Evolutionary conservation across 805 yeast species (phyloP), one percentile per base, ranked within the genome.

Genomic region (Blastobotrys attinorum): DNA sequence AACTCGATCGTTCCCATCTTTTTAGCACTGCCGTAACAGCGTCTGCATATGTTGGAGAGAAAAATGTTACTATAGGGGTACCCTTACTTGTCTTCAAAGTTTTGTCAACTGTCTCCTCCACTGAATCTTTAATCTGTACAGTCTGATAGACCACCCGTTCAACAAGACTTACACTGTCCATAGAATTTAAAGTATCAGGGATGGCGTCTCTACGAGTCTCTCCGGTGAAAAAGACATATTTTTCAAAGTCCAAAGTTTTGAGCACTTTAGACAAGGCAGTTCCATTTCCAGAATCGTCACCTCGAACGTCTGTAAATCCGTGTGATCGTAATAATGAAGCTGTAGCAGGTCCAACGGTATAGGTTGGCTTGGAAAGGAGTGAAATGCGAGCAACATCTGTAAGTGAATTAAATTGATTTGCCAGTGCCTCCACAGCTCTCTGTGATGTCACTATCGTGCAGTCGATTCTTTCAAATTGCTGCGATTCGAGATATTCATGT

Each of bases 271-370:
- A 77, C 27, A 90, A 63, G 1, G 73, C 65, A 3, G 72, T 63
- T 1, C 97, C 97, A 60, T 86, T 87, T 0, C 97, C 97, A 1
- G 95, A 87, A 6, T 73, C 60, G 0, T 90, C 95, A 2, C 96
- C 96, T 44, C 76, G 62, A 0, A 90, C 73, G 47, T 76, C 73
- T 1, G 45, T 56, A 57, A 88, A 90, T 0, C 96, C 96, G 23
- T 77, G 60, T 4, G 67, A 65, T 2, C 58, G 47, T 10, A 90
- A 60, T 15, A 82, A 76, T 13, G 67, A 65, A 16, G 72, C 73
- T 0, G 97, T 90, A 0, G 95, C 88, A 1, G 96, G 96, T 0
- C 97, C 97, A 4, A 90, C 96, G 0, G 96, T 86, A 56, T 79
- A 90, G 0, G 82, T 81, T 0, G 79, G 75, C 47, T 53, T 48